Percentiles rank a stretch among this genome's conserved stretches.
Evolutionary conservation across 2,329 filamentous ascomycete species (phyloP).

Genomic region (Beauveria brongniartii): DNA sequence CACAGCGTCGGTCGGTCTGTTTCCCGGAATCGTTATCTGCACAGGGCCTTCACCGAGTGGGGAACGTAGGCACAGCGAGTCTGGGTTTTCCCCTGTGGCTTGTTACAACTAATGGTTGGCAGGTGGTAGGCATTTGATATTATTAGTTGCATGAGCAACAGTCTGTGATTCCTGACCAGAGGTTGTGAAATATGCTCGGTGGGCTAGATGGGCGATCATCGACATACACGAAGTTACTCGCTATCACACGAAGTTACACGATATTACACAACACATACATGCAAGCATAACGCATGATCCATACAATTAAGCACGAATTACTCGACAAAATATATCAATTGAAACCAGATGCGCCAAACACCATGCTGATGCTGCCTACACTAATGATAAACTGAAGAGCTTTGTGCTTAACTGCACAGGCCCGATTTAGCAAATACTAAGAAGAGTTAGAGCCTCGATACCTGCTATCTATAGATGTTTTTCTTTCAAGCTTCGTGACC

Average conservation of each 20-base stretch:
- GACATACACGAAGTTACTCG: neutral
- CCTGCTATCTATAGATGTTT: slow-evolving; percentile 1
- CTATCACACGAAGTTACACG: too few relatives aligned
- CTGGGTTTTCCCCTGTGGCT: neutral
- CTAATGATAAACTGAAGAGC: slow-evolving; percentile 2
- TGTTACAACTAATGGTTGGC: neutral
- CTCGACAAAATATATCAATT: neutral
- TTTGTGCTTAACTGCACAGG: neutral
- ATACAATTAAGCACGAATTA: neutral
- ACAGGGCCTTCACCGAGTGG: slow-evolving; percentile 9
- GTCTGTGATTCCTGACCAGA: too few relatives aligned
- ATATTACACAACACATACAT: neutral
- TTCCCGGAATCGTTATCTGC: neutral
- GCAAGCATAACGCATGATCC: neutral
- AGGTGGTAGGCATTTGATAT: neutral
- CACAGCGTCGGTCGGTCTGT: neutral
- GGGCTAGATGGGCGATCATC: neutral
- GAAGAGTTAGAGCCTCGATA: slow-evolving; percentile 1
- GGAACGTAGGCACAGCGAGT: neutral
- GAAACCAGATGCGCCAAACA: slow-evolving; percentile 5
- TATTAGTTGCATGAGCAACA: neutral
- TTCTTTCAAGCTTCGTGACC: neutral
- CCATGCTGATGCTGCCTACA: slow-evolving; percentile 8
- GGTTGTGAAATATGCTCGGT: neutral
- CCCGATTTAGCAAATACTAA: neutral